A percentile compares a stretch with the other conserved stretches of the same genome.
Conservation (phyloP, 1,284 basidiomycete genomes). For the Chiua sp. region DNA sequence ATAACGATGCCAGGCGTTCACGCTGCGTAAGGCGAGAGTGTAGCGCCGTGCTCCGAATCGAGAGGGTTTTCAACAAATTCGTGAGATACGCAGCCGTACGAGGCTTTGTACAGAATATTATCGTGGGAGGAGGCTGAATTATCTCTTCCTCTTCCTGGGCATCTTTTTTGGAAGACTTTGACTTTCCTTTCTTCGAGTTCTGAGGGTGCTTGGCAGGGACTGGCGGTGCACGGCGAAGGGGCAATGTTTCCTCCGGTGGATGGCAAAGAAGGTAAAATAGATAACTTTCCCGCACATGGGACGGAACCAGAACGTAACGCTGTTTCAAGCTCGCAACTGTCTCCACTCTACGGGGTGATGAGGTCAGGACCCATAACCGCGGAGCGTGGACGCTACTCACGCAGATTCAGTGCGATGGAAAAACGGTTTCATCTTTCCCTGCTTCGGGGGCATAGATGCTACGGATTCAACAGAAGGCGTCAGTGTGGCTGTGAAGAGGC, state of each 20-base stretch:
- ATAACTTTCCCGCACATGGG: slow-evolving; percentile 94
- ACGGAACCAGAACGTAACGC: slow-evolving; percentile 92
- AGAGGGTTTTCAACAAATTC: slow-evolving; percentile 76
- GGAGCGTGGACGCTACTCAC: slow-evolving; percentile 49
- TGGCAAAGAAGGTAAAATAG: slow-evolving; percentile 91
- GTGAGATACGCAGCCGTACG: slow-evolving; percentile 93
- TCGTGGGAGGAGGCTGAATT: slow-evolving; percentile 85
- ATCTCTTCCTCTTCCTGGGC: slow-evolving; percentile 55
- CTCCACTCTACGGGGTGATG: slow-evolving; percentile 63
- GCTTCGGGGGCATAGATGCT: slow-evolving; percentile 73
- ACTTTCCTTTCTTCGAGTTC: slow-evolving; percentile 40
- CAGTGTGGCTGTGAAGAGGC: slow-evolving; percentile 96
- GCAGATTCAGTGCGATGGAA: slow-evolving; percentile 82
- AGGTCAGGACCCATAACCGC: slow-evolving; percentile 5
- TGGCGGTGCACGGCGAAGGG: slow-evolving; percentile 67
- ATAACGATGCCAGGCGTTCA: slow-evolving; percentile 83
- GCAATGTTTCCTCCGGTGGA: slow-evolving; percentile 79
- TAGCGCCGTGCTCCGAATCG: slow-evolving; percentile 86
- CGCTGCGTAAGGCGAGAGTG: slow-evolving; percentile 95
- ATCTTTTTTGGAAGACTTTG: slow-evolving; percentile 39
- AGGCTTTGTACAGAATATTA: slow-evolving; percentile 93
- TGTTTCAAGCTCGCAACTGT: slow-evolving; percentile 90
- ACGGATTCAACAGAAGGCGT: slow-evolving; percentile 88
- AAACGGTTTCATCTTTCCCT: slow-evolving; percentile 89
- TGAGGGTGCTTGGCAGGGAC: slow-evolving; percentile 38